These are phyloP conservation scores for Globisporangium nodosum DNA, from an alignment of 352 stramenopile species.

Conservation along the genomic window DNA sequence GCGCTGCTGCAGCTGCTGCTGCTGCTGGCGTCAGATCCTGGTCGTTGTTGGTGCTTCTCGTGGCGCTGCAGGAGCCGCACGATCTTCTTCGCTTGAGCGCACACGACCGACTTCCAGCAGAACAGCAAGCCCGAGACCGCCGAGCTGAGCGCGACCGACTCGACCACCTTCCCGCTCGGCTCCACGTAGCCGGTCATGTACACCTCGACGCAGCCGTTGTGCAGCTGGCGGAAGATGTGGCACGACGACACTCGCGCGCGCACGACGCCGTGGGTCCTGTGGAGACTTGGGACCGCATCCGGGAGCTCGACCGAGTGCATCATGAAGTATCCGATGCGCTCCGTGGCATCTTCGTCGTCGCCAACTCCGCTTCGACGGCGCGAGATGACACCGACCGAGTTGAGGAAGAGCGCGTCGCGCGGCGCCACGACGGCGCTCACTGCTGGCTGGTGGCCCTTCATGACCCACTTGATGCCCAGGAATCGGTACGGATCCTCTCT, in stretches of 20 bases:
- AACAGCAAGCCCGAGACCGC: constrained; percentile 17
- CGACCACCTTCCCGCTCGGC: constrained; percentile 32
- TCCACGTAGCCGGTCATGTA: constrained; percentile 40
- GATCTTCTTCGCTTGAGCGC: constrained; percentile 22
- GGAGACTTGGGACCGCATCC: constrained; percentile 16
- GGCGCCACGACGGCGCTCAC: constrained; percentile 25
- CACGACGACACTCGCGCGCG: constrained; percentile 34
- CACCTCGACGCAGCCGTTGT: constrained; percentile 28
- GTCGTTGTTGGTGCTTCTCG: constrained; percentile 6
- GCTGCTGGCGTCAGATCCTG: not conserved
- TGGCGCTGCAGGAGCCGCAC: constrained; percentile 34
- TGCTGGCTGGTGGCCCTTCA: constrained; percentile 27
- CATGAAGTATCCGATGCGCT: constrained; percentile 13
- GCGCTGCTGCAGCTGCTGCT: not conserved
- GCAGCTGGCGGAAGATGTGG: constrained; percentile 28
- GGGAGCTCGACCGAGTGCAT: constrained; percentile 13
- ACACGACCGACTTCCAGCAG: constrained; percentile 28
- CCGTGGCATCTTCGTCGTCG: not conserved
- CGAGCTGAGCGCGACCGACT: constrained; percentile 28
- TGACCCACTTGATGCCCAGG: constrained; percentile 47
- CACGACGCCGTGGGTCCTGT: constrained; percentile 14
- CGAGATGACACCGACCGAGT: constrained; percentile 24
- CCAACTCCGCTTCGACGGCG: not conserved
- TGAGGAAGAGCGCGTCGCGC: constrained; percentile 36
- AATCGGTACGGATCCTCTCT: constrained; percentile 31